Percentiles rank a stretch among this genome's conserved stretches.
These are phyloP conservation scores for Astrothelium subdiscretum DNA, from an alignment of 495 filamentous ascomycete species.

Conservation along the genomic window DNA sequence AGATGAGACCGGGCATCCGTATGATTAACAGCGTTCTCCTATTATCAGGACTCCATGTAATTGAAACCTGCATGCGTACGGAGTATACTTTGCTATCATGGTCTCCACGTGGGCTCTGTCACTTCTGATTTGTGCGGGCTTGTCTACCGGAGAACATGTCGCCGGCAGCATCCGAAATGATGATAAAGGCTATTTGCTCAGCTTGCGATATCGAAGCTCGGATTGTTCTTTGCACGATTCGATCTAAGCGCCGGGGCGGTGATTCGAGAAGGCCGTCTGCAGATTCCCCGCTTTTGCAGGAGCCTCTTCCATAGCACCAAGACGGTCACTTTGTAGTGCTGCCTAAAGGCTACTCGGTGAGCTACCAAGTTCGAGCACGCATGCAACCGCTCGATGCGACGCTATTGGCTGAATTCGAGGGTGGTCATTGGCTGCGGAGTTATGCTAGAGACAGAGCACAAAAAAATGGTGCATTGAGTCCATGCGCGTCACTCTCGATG, in stretches of 20 bases:
- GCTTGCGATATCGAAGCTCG: background rate
- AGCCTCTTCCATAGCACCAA: background rate
- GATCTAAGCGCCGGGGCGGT: conserved; percentile 1
- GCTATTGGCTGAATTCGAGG: background rate
- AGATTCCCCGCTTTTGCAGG: background rate
- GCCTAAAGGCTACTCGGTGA: background rate
- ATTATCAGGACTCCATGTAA: background rate
- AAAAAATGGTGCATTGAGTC: background rate
- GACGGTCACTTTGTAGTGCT: too few species aligned
- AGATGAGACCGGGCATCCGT: too few species aligned
- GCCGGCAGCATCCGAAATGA: background rate
- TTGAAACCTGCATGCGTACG: background rate
- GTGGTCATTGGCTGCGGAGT: background rate
- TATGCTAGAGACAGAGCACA: background rate
- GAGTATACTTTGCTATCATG: background rate
- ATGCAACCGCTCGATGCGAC: background rate
- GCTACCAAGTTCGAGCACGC: background rate
- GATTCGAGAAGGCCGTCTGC: background rate
- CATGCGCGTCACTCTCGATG: background rate
- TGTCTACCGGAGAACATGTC: background rate
- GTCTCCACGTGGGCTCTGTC: background rate
- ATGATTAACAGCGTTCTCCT: background rate
- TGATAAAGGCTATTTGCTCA: background rate
- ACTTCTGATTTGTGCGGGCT: background rate
- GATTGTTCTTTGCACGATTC: background rate